A percentile compares a stretch with the other conserved stretches of the same genome.
Conservation (phyloP, 805 yeast species). For the Cyberlindnera xylosilytica region DNA sequence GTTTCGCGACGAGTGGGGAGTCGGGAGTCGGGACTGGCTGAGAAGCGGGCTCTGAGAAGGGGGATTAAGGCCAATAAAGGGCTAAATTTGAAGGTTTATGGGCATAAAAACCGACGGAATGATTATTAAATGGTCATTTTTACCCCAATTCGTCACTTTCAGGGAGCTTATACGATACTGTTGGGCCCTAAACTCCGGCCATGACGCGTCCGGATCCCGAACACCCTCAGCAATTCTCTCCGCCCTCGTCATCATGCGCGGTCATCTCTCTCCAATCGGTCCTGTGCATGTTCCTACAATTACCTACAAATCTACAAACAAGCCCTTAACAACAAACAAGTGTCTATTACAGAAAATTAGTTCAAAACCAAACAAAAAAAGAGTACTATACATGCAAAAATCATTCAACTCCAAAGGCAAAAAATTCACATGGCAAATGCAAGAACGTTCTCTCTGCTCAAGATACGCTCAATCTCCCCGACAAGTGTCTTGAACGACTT, state of each 20-base stretch:
- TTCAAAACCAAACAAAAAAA: not conserved
- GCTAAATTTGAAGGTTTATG: too few relatives aligned
- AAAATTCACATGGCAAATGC: constrained; percentile 24
- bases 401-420: not conserved
- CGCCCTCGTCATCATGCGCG: not conserved
- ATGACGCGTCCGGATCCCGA: too few relatives aligned
- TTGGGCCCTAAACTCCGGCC: too few relatives aligned
- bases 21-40: not conserved
- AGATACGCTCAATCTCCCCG: constrained; percentile 60
- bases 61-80: too few relatives aligned
- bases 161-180: too few relatives aligned
- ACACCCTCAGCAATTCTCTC: not conserved
- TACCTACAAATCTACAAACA: not conserved
- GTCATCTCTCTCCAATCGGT: too few relatives aligned
- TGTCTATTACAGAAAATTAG: not conserved
- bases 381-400: not conserved
- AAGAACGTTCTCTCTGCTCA: constrained; percentile 61
- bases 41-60: too few relatives aligned
- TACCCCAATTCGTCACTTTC: too few relatives aligned
- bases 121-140: too few relatives aligned
- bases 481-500: constrained; percentile 59
- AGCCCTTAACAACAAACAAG: not conserved
- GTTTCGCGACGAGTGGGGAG: not conserved
- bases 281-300: too few relatives aligned
- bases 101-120: too few relatives aligned